Evolutionary conservation across 345 rosid genomes (phyloP).

Genomic region (Gossypium stocksii): DNA sequence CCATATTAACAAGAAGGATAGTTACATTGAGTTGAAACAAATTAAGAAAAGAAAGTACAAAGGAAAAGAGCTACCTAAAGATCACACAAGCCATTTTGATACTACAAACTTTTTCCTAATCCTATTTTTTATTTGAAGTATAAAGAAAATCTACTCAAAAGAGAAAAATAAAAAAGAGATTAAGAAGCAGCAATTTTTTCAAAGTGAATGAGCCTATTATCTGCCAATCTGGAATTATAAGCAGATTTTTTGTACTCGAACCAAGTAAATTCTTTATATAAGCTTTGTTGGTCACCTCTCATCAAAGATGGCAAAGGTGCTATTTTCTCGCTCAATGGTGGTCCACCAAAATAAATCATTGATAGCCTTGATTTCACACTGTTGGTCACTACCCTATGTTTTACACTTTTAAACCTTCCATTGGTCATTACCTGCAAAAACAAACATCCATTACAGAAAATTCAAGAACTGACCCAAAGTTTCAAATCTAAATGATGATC

Average conservation of each 20-base stretch:
- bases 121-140: neutral
- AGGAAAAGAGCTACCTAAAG: neutral
- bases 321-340: conserved; percentile 57
- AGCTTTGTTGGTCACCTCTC: conserved; percentile 42
- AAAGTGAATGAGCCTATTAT: conserved; percentile 53
- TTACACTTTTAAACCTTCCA: conserved; percentile 82
- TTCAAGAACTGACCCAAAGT: neutral
- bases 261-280: conserved; percentile 89
- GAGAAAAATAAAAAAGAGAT: neutral
- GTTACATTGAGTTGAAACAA: neutral
- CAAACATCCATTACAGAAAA: neutral
- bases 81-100: neutral
- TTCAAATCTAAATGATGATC: neutral
- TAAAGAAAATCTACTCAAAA: no score
- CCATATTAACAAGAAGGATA: neutral
- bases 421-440: conserved; percentile 71
- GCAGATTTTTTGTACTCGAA: conserved; percentile 69
- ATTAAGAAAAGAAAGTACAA: neutral
- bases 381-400: conserved; percentile 74
- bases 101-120: neutral
- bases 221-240: conserved; percentile 56
- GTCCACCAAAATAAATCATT: conserved; percentile 87
- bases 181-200: conserved; percentile 42
- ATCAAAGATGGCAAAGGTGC: conserved; percentile 53
- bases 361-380: conserved; percentile 58